These are phyloP conservation scores for Hysterium pulicare DNA, from an alignment of 2,329 filamentous ascomycete species.

Conservation along the genomic window DNA sequence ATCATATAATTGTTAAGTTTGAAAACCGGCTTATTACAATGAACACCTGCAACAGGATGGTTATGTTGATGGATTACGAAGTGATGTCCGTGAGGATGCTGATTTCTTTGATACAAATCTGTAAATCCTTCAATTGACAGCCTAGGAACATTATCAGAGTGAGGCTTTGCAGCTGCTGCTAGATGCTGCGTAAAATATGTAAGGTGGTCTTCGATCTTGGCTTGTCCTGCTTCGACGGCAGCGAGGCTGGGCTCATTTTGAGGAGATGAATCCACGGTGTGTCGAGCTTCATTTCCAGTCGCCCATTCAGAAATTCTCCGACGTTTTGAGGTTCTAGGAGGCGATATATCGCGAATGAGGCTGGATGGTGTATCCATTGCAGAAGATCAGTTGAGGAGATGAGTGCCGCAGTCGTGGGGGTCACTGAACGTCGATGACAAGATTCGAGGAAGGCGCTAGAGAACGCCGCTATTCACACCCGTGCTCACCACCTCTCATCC, in stretches of 20 bases:
- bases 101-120: conserved; percentile 48
- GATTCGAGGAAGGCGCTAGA: no score
- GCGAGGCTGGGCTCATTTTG: conserved; percentile 27
- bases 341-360: conserved; percentile 22
- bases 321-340: conserved; percentile 16
- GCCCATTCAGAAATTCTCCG: conserved; percentile 9
- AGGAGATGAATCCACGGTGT: not conserved
- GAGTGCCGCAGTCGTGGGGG: no score
- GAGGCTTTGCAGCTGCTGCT: conserved; percentile 22
- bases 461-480: no score
- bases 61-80: conserved; percentile 74
- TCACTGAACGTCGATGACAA: no score
- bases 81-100: conserved; percentile 42
- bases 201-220: conserved; percentile 48
- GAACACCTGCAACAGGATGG: conserved; percentile 64
- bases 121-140: conserved; percentile 43
- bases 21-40: conserved; percentile 39
- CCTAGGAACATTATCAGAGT: conserved; percentile 20
- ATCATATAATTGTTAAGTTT: not conserved
- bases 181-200: conserved; percentile 47
- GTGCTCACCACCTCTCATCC: no score
- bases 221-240: conserved; percentile 52
- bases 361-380: conserved; percentile 18
- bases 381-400: no score
- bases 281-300: not conserved